These are phyloP conservation scores for Phyllosticta ampelicida DNA, from an alignment of 2,329 filamentous ascomycete species.

Conservation along the genomic window DNA sequence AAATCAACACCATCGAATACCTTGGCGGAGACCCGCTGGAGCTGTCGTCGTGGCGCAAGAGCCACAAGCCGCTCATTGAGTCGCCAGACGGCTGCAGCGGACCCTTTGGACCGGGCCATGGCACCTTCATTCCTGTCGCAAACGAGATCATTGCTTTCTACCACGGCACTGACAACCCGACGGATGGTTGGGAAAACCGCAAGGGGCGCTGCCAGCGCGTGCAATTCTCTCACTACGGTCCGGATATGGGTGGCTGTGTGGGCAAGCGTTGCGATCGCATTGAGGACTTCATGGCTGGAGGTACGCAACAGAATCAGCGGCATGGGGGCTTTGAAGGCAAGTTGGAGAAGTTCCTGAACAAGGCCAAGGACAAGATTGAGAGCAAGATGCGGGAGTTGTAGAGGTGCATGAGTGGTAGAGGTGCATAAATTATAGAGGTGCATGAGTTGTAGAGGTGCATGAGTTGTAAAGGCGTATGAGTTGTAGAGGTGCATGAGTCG, in stretches of 20 bases:
- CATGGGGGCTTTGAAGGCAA: constrained; percentile 1
- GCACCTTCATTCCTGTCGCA: constrained; percentile 32
- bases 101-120: constrained; percentile 37
- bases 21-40: constrained; percentile 31
- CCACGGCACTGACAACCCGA: constrained; percentile 35
- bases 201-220: constrained; percentile 37
- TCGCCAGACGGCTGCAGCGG: constrained; percentile 17
- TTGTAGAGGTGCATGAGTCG: background rate
- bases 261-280: constrained; percentile 13
- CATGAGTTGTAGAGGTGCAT: constrained; percentile 8
- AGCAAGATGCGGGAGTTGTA: constrained; percentile 9
- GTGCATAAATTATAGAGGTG: background rate
- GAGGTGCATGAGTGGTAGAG: background rate
- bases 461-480: constrained; percentile 9
- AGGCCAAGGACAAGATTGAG: constrained; percentile 9
- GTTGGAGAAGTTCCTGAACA: constrained; percentile 4
- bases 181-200: constrained; percentile 35
- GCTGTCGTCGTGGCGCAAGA: constrained; percentile 29
- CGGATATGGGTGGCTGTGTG: constrained; percentile 22
- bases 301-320: background rate
- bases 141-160: constrained; percentile 35
- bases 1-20: constrained; percentile 36
- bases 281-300: constrained; percentile 5
- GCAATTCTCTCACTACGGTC: constrained; percentile 19
- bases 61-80: constrained; percentile 28